phyloP scores from a whole-genome alignment of 2,329 filamentous ascomycete species.

The Cercospora beticola region DNA sequence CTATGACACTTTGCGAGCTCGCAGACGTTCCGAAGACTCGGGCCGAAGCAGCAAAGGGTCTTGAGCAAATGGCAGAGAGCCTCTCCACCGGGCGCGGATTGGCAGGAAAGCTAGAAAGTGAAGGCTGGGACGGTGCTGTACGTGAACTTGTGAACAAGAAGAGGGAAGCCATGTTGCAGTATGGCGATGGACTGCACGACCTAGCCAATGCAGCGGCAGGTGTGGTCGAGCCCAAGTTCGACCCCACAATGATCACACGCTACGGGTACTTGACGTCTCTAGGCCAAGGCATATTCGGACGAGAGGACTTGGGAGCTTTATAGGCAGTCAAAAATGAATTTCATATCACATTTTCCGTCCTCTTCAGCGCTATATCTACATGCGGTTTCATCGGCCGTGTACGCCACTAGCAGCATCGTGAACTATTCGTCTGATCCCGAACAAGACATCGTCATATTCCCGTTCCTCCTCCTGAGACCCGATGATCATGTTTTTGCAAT shows the following conservation, averaged over 20 bases:
- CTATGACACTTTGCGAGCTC: conserved; percentile 62
- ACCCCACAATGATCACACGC: conserved; percentile 41
- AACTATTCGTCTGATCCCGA: conserved; percentile 73
- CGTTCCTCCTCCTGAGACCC: conserved; percentile 66
- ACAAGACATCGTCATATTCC: conserved; percentile 73
- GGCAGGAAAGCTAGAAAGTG: conserved; percentile 44
- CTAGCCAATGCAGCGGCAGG: conserved; percentile 53
- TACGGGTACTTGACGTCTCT: conserved; percentile 42
- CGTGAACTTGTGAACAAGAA: conserved; percentile 51
- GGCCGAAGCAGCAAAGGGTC: conserved; percentile 57
- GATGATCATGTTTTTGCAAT: conserved; percentile 60
- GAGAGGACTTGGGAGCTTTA: conserved; percentile 15
- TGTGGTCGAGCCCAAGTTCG: conserved; percentile 32
- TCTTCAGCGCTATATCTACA: neutral
- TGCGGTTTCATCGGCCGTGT: neutral
- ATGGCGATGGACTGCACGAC: conserved; percentile 53
- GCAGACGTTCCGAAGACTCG: conserved; percentile 55
- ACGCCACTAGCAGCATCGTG: conserved; percentile 58
- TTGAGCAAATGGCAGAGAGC: conserved; percentile 59
- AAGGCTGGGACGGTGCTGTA: conserved; percentile 60
- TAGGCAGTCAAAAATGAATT: neutral
- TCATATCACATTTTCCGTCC: neutral
- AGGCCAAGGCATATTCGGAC: conserved; percentile 39
- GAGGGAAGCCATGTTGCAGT: conserved; percentile 41
- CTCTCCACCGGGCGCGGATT: conserved; percentile 44